phyloP scores from a whole-genome alignment of 2,329 filamentous ascomycete species.

The Aspergillus sojae region DNA sequence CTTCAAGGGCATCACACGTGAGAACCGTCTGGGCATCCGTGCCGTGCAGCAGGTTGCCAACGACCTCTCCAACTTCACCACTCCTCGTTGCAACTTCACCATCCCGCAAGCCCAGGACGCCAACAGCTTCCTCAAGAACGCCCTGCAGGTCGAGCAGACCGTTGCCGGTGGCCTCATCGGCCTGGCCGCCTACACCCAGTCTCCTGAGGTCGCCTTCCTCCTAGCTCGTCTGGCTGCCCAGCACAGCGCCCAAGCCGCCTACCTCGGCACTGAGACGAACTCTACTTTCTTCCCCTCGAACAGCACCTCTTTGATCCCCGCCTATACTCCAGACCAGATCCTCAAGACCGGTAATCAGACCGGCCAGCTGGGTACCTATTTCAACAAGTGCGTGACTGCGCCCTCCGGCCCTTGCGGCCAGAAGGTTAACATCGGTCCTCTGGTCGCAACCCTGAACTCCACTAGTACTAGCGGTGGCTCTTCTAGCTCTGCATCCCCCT shows the following conservation, averaged over 20 bases:
- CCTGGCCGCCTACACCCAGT: conserved; percentile 30
- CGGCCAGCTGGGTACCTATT: conserved; percentile 28
- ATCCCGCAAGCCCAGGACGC: conserved; percentile 20
- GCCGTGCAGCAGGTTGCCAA: conserved; percentile 26
- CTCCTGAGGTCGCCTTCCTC: conserved; percentile 34
- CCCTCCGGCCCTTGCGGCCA: conserved; percentile 27
- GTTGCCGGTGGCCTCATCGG: conserved; percentile 30
- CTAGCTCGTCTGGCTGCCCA: conserved; percentile 31
- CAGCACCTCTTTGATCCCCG: conserved; percentile 24
- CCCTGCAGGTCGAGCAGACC: conserved; percentile 25
- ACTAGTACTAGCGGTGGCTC: conserved; percentile 9
- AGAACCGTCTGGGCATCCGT: conserved; percentile 28
- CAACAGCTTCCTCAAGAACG: conserved; percentile 22
- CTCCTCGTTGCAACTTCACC: conserved; percentile 27
- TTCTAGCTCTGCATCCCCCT: conserved; percentile 7
- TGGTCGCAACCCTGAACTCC: conserved; percentile 24
- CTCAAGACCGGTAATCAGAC: conserved; percentile 22
- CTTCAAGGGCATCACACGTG: conserved; percentile 27
- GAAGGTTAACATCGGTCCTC: conserved; percentile 25
- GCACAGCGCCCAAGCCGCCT: conserved; percentile 27
- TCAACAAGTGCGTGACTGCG: conserved; percentile 26
- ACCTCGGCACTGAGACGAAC: conserved; percentile 23
- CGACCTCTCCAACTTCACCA: conserved; percentile 19
- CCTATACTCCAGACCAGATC: conserved; percentile 27
- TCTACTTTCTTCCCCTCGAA: conserved; percentile 23